Evolutionary conservation across 805 yeast genomes (phyloP), one percentile per base, ranked within the genome.

Genomic region (Priceomyces haplophilus): DNA sequence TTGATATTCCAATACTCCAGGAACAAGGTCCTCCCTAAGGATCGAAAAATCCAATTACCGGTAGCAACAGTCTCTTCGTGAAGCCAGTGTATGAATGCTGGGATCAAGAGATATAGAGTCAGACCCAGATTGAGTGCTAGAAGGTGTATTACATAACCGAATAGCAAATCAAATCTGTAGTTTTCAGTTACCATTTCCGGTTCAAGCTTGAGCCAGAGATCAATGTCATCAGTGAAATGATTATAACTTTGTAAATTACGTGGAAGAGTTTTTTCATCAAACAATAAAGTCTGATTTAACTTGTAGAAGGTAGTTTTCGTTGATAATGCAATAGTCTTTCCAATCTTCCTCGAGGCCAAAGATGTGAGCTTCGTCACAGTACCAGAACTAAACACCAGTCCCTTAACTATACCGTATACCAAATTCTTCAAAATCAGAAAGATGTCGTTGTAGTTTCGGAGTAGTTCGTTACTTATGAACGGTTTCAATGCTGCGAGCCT

Each of bases 11-110:
- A 64, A 42, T 38, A 64, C 39, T 57, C 61, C 17, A 41, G 33
- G 37, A 58, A 60, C 16, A 65, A 39, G 4, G 45, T 38, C 12
- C 40, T 47, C 44, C 45, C 47, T 16, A 55, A 32, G 12, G 49
- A 34, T 24, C 38, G 33, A 13, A 44, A 41, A 3, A 24, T 32
- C 10, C 29, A 12, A 18, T 23, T 33, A 8, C 30, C 24, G 0
- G 36, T 23, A 3, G 32, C 29, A 4, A 37, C 15, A 51, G 45
- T 53, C 42, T 60, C 60, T 35, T 65, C 71, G 21, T 51, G 43
- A 15, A 67, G 55, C 74, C 73, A 69, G 37, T 69, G 72, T 1
- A 67, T 49, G 2, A 68, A 43, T 0, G 59, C 56, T 1, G 74
- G 75, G 2, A 67, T 49, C 21, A 69, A 50, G 30, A 61, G 35